Conservation (phyloP, 768 basidiomycete species). For the Tubosaeta sp. region DNA sequence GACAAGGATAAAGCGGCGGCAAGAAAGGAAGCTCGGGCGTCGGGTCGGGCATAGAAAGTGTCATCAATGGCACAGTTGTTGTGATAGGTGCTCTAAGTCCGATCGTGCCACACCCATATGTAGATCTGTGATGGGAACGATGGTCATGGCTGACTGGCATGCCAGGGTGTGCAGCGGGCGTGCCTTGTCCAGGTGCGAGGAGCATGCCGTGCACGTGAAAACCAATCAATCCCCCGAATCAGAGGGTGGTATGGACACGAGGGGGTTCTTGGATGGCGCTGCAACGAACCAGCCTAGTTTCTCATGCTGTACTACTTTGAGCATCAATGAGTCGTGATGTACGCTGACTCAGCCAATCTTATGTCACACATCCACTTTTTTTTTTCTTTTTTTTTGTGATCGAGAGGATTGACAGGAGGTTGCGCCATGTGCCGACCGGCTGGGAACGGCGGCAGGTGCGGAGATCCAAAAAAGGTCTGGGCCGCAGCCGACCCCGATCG, state of each 20-base stretch:
- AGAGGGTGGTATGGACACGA: conserved; percentile 25
- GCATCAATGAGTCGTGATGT: background rate
- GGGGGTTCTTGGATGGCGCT: conserved; percentile 18
- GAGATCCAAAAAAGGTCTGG: conserved; percentile 34
- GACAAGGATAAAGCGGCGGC: conserved; percentile 67
- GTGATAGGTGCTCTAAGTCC: conserved; percentile 15
- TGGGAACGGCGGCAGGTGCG: conserved; percentile 28
- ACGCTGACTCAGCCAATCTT: background rate
- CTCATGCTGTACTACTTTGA: background rate
- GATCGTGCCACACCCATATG: conserved; percentile 9
- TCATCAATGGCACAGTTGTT: conserved; percentile 1
- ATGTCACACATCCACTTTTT: background rate
- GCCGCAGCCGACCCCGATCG: conserved; percentile 36
- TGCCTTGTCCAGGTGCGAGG: conserved; percentile 25
- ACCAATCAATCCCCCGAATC: conserved; percentile 24
- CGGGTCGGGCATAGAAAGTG: conserved; percentile 25
- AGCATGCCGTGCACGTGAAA: conserved; percentile 28
- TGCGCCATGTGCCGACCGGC: conserved; percentile 9
- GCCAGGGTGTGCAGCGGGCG: conserved; percentile 9
- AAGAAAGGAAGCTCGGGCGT: conserved; percentile 40
- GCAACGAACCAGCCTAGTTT: background rate
- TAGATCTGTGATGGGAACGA: conserved; percentile 12
- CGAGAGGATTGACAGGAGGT: conserved; percentile 20
- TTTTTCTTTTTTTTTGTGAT: conserved; percentile 5
- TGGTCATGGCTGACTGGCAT: conserved; percentile 12